phyloP scores from a whole-genome alignment of 768 basidiomycete genomes.

The Sarcomyxa edulis region DNA sequence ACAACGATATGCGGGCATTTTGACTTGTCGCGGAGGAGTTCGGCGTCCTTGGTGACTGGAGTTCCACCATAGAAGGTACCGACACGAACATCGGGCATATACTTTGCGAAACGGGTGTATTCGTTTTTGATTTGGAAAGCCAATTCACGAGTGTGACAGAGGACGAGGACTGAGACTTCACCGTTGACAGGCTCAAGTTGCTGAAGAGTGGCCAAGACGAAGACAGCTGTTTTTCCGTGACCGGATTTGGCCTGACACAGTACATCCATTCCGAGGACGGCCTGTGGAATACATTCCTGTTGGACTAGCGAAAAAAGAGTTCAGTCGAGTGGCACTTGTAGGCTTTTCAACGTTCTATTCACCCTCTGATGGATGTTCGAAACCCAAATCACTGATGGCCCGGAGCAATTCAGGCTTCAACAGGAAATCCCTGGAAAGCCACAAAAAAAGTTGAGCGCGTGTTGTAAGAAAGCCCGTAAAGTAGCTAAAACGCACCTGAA shows the following conservation, averaged over 20 bases:
- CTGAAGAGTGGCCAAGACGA: conserved; percentile 95
- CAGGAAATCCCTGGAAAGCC: conserved; percentile 82
- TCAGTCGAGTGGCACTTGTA: conserved; percentile 2
- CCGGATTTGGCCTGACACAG: conserved; percentile 99
- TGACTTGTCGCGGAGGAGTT: conserved; percentile 88
- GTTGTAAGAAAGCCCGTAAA: conserved; percentile 5
- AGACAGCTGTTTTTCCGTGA: conserved; percentile 98
- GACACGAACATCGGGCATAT: conserved; percentile 98
- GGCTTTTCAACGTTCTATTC: conserved; percentile 10
- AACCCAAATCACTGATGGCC: conserved; percentile 98
- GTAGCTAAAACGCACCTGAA: conserved; percentile 65
- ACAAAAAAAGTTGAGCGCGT: conserved; percentile 12
- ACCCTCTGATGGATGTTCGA: conserved; percentile 99
- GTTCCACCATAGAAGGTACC: conserved; percentile 98
- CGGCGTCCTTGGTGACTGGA: conserved; percentile 89
- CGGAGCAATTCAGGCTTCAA: conserved; percentile 95
- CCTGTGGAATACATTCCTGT: conserved; percentile 99
- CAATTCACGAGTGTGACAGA: conserved; percentile 98
- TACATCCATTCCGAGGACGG: conserved; percentile 98
- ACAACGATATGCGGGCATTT: conserved; percentile 99
- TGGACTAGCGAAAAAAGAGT: conserved; percentile 58
- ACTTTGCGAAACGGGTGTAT: conserved; percentile 98
- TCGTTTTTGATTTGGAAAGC: conserved; percentile 99
- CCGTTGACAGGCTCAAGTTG: conserved; percentile 98
- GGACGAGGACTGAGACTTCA: conserved; percentile 94